Base-by-base conservation (phyloP, 2,329 filamentous ascomycete genomes). In the Graphilbum ipis-grandicollis region DNA sequence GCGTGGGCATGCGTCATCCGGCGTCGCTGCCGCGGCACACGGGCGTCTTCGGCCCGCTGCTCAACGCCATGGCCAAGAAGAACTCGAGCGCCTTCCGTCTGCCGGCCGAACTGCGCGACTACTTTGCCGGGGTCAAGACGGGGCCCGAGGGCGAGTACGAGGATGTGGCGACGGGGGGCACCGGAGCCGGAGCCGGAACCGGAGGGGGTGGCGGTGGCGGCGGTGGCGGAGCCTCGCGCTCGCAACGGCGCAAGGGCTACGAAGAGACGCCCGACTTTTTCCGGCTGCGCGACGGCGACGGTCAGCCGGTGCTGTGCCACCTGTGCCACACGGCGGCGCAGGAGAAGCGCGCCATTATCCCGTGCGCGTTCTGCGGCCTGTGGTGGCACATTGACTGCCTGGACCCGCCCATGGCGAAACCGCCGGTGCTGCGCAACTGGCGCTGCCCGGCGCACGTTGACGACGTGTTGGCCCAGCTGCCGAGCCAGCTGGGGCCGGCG, bases 321-420 rank as follows among this genome's bases (percentile, higher is more conserved):
- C 61, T 63, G 32, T 96, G 88, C 58, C 69, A 79, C 44, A 66
- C 67, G 48, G 68, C 77, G 21, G 71, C 77, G 33, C 61, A 69
- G 17, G 56, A 60, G 43, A 67, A 67, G 47, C 73, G 79, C 19
- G 71, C 78, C 46, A 85, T 96, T 48, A 79, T 94, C 46, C 75
- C 79, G 33, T 98, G 88, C 60, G 85, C 85, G 55, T 72, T 69
- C 49, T 98, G 88, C 56, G 65, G 71, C 12, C 67, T 83, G 25
- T 69, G 77, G 50, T 98, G 86, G 80, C 90, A 98, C 59, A 64
- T 93, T 36, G 88, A 96, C 56, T 98, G 90, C 56, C 62, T 93
- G 14, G 77, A 92, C 51, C 82, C 84, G 21, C 86, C 88, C 25
- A 60, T 86, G 50, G 75, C 85, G 25, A 74, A 80, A 38, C 80